Evolutionary conservation across 345 rosid species (phyloP).

Genomic region (Eucalyptus guilfoylei): DNA sequence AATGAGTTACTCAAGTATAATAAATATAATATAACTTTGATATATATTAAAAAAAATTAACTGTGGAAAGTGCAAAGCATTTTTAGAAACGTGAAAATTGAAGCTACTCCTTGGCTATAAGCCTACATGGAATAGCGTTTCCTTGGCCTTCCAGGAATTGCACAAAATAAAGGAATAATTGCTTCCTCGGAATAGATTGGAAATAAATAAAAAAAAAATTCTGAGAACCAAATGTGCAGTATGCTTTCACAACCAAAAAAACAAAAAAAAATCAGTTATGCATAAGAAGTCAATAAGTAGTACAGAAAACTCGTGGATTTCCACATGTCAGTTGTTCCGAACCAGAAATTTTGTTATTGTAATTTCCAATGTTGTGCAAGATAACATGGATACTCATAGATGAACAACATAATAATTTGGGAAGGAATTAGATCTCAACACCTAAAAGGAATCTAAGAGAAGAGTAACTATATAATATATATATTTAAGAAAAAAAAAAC

Average conservation of each 20-base stretch:
- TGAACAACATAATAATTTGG: neutral
- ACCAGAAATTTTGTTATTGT: neutral
- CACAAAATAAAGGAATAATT: neutral
- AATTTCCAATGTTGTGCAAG: neutral
- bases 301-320: neutral
- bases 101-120: neutral
- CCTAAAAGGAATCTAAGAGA: neutral
- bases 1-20: too few relatives aligned
- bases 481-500: too few relatives aligned
- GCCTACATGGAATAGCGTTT: neutral
- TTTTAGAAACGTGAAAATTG: too few relatives aligned
- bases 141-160: neutral
- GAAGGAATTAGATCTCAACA: neutral
- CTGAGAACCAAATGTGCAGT: neutral
- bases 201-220: neutral
- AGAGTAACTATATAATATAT: neutral
- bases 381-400: neutral
- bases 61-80: neutral
- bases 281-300: neutral
- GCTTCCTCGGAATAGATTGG: neutral
- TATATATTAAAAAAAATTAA: neutral
- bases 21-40: too few relatives aligned
- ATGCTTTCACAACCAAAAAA: too few relatives aligned
- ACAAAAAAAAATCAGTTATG: too few relatives aligned
- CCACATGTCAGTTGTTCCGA: neutral